These are phyloP conservation scores for Neoboletus magnificus DNA, from an alignment of 768 basidiomycete species.

Conservation along the genomic window DNA sequence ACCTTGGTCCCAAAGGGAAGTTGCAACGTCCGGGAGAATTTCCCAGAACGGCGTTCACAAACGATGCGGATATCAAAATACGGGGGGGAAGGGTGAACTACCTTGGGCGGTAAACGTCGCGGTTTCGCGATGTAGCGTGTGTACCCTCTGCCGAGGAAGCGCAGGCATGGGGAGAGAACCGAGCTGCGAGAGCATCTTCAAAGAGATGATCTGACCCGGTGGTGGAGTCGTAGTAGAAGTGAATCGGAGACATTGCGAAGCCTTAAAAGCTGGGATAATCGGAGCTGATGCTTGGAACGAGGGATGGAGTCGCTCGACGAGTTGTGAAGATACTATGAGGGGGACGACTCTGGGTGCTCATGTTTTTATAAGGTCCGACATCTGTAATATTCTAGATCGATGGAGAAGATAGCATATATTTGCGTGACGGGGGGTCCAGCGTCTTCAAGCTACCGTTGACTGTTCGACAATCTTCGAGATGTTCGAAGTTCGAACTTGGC, in stretches of 20 bases:
- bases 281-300: not conserved
- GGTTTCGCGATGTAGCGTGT: not conserved
- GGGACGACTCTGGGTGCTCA: too few relatives aligned
- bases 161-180: not conserved
- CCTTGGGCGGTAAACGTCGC: slow-evolving; percentile 18
- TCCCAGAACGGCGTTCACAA: slow-evolving; percentile 44
- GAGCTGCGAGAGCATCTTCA: slow-evolving; percentile 23
- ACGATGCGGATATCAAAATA: too few relatives aligned
- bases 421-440: not conserved
- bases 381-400: slow-evolving; percentile 1
- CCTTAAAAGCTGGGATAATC: not conserved
- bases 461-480: slow-evolving; percentile 9
- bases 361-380: slow-evolving; percentile 1
- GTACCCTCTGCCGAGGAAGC: not conserved
- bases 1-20: slow-evolving; percentile 48
- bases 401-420: not conserved
- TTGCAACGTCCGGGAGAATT: slow-evolving; percentile 43
- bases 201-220: slow-evolving; percentile 7
- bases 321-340: not conserved
- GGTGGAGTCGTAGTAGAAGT: slow-evolving; percentile 1
- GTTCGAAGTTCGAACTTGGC: not conserved
- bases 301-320: not conserved
- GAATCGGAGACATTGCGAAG: not conserved
- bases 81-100: not conserved
- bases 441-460: not conserved